Percentiles rank a stretch among this genome's conserved stretches.
Conservation (phyloP, 352 stramenopile species). For the Globisporangium alternatum region DNA sequence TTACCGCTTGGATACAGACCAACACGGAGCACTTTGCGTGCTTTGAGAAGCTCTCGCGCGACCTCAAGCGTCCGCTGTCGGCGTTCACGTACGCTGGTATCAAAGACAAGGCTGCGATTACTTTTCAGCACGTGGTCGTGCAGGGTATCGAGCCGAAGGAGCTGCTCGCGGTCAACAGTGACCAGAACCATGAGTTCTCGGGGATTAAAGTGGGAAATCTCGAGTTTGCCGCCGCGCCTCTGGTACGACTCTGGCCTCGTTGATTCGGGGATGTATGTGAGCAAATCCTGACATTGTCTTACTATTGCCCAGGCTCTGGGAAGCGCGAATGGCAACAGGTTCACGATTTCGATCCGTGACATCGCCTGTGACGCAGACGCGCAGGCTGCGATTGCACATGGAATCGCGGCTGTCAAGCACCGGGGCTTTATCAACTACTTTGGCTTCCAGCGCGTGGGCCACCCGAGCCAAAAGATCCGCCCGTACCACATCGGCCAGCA, state of each 20-base stretch:
- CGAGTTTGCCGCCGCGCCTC: conserved; percentile 41
- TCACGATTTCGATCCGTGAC: conserved; percentile 48
- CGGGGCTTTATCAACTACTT: conserved; percentile 81
- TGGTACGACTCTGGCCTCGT: conserved; percentile 26
- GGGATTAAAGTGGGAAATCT: conserved; percentile 47
- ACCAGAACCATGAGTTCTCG: conserved; percentile 3
- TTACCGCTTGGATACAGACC: conserved; percentile 22
- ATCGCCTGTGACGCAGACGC: conserved; percentile 25
- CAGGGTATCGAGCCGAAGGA: conserved; percentile 38
- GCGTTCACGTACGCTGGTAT: conserved; percentile 66
- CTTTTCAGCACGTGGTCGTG: conserved; percentile 61
- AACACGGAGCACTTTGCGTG: conserved; percentile 74
- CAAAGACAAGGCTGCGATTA: conserved; percentile 77
- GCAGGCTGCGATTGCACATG: conserved; percentile 18
- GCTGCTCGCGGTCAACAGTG: conserved; percentile 40
- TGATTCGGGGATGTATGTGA: neutral
- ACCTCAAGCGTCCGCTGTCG: conserved; percentile 41
- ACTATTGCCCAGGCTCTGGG: conserved; percentile 35
- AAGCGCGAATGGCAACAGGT: conserved; percentile 55
- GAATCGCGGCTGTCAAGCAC: conserved; percentile 29
- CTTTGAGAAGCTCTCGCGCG: conserved; percentile 52
- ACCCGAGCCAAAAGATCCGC: conserved; percentile 39
- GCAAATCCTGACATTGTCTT: neutral
- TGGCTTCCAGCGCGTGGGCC: conserved; percentile 72
- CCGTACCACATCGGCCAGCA: conserved; percentile 71